Conservation (phyloP, 2,329 filamentous ascomycete genomes). For the Exophiala dermatitidis region DNA sequence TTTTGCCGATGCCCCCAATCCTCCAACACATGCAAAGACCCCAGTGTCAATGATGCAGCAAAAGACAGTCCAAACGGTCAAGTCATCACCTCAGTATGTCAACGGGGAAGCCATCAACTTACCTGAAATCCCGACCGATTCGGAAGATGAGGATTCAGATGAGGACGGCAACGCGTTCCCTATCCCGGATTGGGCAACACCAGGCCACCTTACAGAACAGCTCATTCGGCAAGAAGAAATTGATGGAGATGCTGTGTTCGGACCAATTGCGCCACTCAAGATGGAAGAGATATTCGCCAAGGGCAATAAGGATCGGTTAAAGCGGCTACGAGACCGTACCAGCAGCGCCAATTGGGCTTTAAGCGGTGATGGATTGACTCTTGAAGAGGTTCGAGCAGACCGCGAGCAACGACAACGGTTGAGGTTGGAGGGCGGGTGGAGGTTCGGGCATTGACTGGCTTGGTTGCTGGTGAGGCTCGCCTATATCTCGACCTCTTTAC, state of each 20-base stretch:
- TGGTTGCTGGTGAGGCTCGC: not conserved
- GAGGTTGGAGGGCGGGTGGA: conserved; percentile 78
- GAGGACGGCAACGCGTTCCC: conserved; percentile 49
- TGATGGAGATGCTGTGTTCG: conserved; percentile 81
- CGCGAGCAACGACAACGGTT: conserved; percentile 70
- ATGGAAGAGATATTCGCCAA: conserved; percentile 90
- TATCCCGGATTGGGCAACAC: conserved; percentile 80
- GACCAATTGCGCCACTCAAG: conserved; percentile 75
- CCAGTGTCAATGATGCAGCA: conserved; percentile 27
- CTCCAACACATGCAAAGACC: conserved; percentile 42
- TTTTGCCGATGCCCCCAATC: conserved; percentile 72
- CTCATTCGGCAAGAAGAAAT: conserved; percentile 74
- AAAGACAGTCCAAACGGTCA: conserved; percentile 33
- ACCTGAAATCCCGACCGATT: conserved; percentile 91
- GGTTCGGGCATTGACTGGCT: conserved; percentile 43
- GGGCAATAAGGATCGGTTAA: conserved; percentile 75
- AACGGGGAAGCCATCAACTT: conserved; percentile 87
- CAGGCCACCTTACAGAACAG: conserved; percentile 68
- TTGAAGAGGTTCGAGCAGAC: conserved; percentile 79
- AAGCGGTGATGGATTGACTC: conserved; percentile 70
- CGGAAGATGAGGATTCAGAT: conserved; percentile 73
- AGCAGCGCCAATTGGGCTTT: conserved; percentile 89
- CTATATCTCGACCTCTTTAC: not conserved
- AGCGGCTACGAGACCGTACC: conserved; percentile 82
- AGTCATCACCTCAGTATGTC: conserved; percentile 68